Evolutionary conservation across 2,329 filamentous ascomycete species (phyloP), one percentile per base, ranked within the genome.

Genomic region (Paracorniculantispora psalliotae): DNA sequence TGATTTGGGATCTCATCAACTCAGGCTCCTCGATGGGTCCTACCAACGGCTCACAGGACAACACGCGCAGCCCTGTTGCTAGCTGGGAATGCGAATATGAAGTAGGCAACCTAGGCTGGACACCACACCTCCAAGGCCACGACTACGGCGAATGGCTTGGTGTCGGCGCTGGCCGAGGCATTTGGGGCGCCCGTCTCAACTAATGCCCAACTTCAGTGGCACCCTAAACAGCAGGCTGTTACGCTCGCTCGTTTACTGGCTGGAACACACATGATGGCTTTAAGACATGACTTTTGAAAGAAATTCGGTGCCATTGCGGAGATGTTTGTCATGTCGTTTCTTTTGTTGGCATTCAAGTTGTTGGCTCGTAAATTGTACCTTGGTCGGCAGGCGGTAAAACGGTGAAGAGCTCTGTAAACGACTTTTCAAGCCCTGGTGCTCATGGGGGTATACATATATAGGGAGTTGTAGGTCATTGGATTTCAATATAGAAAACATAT

Each of bases 1-100:
- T 97, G 33, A 81, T 97, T 17, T 99, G 94, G 94, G 94, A 99
- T 73, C 79, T 99, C 10, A 81, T 97, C 63, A 93, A 89, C 61
- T 70, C 71, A 67, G 69, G 76, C 73, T 63, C 80, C 72, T 67
- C 81, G 62, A 71, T 75, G 41, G 65, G 69, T 60, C 72, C 77
- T 25, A 67, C 77, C 41, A 84, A 84, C 63, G 82, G 82, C 37
- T 72, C 75, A 1, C 76, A 77, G 52, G 69, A 77, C 19, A 84
- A 86, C 46, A 88, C 79, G 71, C 84, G 83, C 62, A 87, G 81
- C 23, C 91, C 91, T 0, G 84, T 89, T 3, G 88, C 88, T 5
- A 87, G 84, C 68, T 96, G 91, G 91, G 83, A 88, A 69, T 93
- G 90, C 71, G 91, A 94, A 64, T 93, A 93, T 67, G 91, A 96